A percentile compares a stretch with the other conserved stretches of the same genome.
Evolutionary conservation across 805 yeast species (phyloP).

Genomic region (Cyberlindnera samutprakarnensis): DNA sequence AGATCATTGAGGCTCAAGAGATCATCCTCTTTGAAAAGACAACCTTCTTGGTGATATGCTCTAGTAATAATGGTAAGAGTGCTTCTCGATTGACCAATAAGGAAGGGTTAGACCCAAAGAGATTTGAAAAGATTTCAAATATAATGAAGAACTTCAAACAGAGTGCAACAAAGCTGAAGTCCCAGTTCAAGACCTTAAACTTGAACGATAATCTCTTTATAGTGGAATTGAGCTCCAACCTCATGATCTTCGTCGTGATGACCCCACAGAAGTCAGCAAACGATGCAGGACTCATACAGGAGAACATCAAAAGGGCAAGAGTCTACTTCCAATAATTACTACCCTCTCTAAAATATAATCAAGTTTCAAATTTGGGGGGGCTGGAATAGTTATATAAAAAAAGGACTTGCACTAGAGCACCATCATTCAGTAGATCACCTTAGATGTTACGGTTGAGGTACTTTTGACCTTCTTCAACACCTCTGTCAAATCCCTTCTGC

Average conservation of each 20-base stretch:
- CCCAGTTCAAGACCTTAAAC: constrained; percentile 73
- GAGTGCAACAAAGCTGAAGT: constrained; percentile 77
- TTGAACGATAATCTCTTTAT: constrained; percentile 52
- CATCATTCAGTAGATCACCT: not conserved
- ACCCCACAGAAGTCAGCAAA: constrained; percentile 29
- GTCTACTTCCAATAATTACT: constrained; percentile 37
- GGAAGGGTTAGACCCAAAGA: constrained; percentile 64
- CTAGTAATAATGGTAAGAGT: constrained; percentile 22
- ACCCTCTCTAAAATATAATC: no score
- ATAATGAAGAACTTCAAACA: constrained; percentile 93
- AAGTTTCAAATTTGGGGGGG: not conserved
- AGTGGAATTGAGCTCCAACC: constrained; percentile 50
- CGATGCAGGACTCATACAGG: constrained; percentile 40
- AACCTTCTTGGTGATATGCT: constrained; percentile 63
- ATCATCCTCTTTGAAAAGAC: constrained; percentile 89
- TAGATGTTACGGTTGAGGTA: constrained; percentile 21
- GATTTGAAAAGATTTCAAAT: constrained; percentile 90
- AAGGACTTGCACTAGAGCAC: not conserved
- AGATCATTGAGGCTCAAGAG: constrained; percentile 76
- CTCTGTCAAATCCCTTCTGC: constrained; percentile 18
- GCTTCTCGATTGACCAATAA: constrained; percentile 6
- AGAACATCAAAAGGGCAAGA: constrained; percentile 51
- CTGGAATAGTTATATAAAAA: not conserved
- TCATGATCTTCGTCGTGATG: constrained; percentile 55
- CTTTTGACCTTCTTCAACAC: constrained; percentile 19